Base-by-base conservation (phyloP, 2,329 filamentous ascomycete genomes). In the Pseudogymnoascus sp. region DNA sequence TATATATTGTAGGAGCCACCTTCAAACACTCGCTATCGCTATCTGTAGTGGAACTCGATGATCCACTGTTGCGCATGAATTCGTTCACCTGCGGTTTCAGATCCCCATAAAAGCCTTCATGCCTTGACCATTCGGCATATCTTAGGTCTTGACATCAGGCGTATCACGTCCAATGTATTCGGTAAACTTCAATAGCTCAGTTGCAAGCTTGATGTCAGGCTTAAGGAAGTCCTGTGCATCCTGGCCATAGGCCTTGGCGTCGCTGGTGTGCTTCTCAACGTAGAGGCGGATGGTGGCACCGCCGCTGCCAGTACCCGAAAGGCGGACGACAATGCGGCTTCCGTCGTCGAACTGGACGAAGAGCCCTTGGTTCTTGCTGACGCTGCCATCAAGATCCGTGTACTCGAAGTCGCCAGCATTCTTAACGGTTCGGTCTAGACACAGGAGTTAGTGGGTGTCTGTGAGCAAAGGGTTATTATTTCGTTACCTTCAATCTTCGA, bases 321-420 rank as follows among this genome's bases (percentile, higher is more conserved):
- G 81, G 70, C 94, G 89, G 62, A 97, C 91, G 59, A 99, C 91
- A 64, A 97, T 93, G 67, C 94, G 89, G 78, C 90, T 96, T 65
- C 93, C 93, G 62, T 95, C 92, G 61, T 91, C 91, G 76, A 97
- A 97, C 75, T 90, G 89, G 74, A 92, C 89, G 73, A 90, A 99
- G 68, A 99, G 86, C 66, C 94, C 94, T 79, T 99, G 94, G 80
- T 97, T 95, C 73, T 91, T 90, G 71, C 91, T 89, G 60, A 97
- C 90, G 66, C 91, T 96, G 64, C 93, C 94, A 71, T 99, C 94
- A n/a, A 99, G 86, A 72, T 99, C 94, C 7, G 91, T 97, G 83
- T 99, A 99, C 32, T 90, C 91, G 76, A 99, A 99, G 82, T 99
- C 92, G 67, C 92, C 94, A 6, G 92, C 93, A 69, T 95, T 90